These are phyloP conservation scores for Lipomyces kockii DNA, from an alignment of 805 yeast species.

Conservation along the genomic window DNA sequence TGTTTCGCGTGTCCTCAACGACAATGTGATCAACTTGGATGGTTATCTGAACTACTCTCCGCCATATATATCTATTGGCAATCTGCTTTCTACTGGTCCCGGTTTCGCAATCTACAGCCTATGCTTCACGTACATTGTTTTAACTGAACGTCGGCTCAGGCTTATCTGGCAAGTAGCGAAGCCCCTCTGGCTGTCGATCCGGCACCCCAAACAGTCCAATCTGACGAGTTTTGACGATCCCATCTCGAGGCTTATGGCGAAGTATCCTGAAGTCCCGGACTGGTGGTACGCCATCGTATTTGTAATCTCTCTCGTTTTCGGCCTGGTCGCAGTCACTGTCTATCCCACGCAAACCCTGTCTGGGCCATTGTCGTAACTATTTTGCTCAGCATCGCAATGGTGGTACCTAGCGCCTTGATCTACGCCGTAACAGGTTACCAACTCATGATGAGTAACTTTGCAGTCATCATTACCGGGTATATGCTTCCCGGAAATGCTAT, in stretches of 20 bases:
- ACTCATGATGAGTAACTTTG: conserved; percentile 45
- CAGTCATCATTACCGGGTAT: conserved; percentile 29
- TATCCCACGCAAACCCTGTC: conserved; percentile 53
- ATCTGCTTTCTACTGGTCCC: conserved; percentile 50
- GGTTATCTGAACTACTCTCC: conserved; percentile 65
- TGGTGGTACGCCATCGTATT: conserved; percentile 55
- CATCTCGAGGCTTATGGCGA: conserved; percentile 15
- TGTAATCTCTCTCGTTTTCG: conserved; percentile 50
- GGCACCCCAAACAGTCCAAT: conserved; percentile 39
- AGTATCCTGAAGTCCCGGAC: conserved; percentile 51
- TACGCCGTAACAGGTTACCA: conserved; percentile 51
- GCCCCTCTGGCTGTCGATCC: not conserved
- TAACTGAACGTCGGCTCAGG: conserved; percentile 19
- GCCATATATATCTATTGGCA: conserved; percentile 49
- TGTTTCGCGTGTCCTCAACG: too few relatives aligned
- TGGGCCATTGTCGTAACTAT: conserved; percentile 50
- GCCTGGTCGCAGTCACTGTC: conserved; percentile 47
- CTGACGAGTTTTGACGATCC: conserved; percentile 43
- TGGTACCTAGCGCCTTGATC: conserved; percentile 60
- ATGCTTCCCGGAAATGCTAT: conserved; percentile 53
- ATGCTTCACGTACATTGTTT: conserved; percentile 6
- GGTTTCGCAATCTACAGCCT: conserved; percentile 48
- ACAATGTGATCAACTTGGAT: conserved; percentile 43
- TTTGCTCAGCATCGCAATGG: conserved; percentile 50
- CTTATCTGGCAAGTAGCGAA: not conserved